A percentile compares a stretch with the other conserved stretches of the same genome.
phyloP scores from a whole-genome alignment of 495 filamentous ascomycete species.

The Pseudomonodictys pantanalensis region DNA sequence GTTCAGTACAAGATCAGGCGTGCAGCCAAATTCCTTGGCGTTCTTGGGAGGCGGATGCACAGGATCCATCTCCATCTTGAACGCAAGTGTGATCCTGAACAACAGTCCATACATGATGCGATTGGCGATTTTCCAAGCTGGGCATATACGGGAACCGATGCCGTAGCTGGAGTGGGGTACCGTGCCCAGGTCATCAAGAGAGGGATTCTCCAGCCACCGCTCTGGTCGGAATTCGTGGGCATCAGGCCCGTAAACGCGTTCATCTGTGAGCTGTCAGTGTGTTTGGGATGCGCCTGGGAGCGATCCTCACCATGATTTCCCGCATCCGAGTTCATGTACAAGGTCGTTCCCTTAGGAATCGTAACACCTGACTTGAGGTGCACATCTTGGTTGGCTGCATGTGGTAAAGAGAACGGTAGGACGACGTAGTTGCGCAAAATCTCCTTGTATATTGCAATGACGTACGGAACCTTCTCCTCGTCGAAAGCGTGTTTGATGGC shows the following conservation, averaged over 20 bases:
- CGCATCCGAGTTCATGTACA: background rate
- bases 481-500: background rate
- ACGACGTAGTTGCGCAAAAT: background rate
- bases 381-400: background rate
- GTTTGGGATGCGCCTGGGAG: no score
- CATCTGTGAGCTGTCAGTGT: no score
- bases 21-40: background rate
- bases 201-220: background rate
- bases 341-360: background rate
- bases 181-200: background rate
- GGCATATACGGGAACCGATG: background rate
- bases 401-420: background rate
- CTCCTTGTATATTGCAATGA: constrained; percentile 11
- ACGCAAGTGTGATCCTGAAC: background rate
- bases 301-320: background rate
- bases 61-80: background rate
- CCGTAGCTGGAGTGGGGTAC: background rate
- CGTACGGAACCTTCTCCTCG: constrained; percentile 7
- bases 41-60: background rate
- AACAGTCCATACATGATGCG: background rate
- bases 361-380: background rate
- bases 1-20: background rate
- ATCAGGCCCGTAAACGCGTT: background rate
- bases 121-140: background rate
- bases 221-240: background rate